Evolutionary conservation across 2,329 filamentous ascomycete species (phyloP).

Genomic region (Epichloe uncinata): DNA sequence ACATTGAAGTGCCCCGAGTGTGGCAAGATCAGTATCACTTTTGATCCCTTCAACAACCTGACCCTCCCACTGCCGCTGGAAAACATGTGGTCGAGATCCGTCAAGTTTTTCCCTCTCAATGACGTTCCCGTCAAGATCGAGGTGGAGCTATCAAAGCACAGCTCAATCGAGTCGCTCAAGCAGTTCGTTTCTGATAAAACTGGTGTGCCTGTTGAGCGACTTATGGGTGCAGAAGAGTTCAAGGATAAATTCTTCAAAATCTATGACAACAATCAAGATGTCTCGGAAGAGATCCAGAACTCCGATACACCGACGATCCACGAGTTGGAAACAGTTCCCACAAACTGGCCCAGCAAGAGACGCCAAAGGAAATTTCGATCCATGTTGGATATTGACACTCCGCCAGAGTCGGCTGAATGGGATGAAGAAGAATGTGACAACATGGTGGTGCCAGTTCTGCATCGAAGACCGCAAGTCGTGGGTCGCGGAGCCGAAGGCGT

Average conservation of each 20-base stretch:
- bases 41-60: slow-evolving; percentile 92
- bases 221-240: slow-evolving; percentile 78
- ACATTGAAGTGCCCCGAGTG: slow-evolving; percentile 86
- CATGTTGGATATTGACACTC: slow-evolving; percentile 34
- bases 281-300: slow-evolving; percentile 57
- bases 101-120: slow-evolving; percentile 68
- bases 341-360: slow-evolving; percentile 54
- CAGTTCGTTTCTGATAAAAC: slow-evolving; percentile 54
- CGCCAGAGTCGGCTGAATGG: slow-evolving; percentile 34
- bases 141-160: slow-evolving; percentile 70
- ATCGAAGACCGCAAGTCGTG: slow-evolving; percentile 33
- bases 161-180: slow-evolving; percentile 55
- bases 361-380: slow-evolving; percentile 33
- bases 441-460: slow-evolving; percentile 59
- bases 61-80: slow-evolving; percentile 84
- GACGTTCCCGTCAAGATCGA: slow-evolving; percentile 57
- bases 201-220: slow-evolving; percentile 46
- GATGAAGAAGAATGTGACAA: slow-evolving; percentile 49
- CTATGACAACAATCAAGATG: slow-evolving; percentile 54
- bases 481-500: slow-evolving; percentile 17
- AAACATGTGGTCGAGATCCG: slow-evolving; percentile 60
- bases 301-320: slow-evolving; percentile 57
- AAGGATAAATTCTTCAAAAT: slow-evolving; percentile 76
- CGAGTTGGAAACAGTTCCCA: slow-evolving; percentile 67
- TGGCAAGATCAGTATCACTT: slow-evolving; percentile 93